phyloP scores from a whole-genome alignment of 345 rosid species.

The Eucalyptus decipiens region DNA sequence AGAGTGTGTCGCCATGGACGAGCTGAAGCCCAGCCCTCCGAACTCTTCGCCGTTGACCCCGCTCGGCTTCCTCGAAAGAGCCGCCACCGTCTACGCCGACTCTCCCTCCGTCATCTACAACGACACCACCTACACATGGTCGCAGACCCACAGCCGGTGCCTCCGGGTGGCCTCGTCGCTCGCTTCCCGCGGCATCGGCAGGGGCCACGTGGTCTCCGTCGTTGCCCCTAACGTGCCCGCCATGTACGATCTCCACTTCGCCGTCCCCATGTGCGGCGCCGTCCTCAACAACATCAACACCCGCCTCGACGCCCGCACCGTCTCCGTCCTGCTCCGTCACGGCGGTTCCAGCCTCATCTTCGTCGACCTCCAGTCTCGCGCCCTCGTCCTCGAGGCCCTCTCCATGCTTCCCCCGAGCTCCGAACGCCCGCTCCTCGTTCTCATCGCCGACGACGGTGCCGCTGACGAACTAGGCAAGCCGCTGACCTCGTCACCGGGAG shows the following conservation, averaged over 20 bases:
- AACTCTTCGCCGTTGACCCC: slow-evolving; percentile 19
- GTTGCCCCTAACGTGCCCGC: slow-evolving; percentile 59
- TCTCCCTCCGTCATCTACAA: slow-evolving; percentile 49
- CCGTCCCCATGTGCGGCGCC: slow-evolving; percentile 77
- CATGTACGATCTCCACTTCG: slow-evolving; percentile 90
- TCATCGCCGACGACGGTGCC: slow-evolving; percentile 24
- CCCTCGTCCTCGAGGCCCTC: slow-evolving; percentile 42
- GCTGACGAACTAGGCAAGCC: neutral
- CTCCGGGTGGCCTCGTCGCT: slow-evolving; percentile 70
- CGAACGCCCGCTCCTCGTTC: slow-evolving; percentile 32
- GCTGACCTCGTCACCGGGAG: neutral
- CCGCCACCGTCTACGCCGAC: slow-evolving; percentile 75
- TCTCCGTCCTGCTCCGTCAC: slow-evolving; percentile 61
- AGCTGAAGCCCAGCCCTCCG: slow-evolving; percentile 10
- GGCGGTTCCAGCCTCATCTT: slow-evolving; percentile 55
- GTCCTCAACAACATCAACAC: slow-evolving; percentile 70
- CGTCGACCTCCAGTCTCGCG: slow-evolving; percentile 37
- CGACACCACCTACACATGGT: slow-evolving; percentile 49
- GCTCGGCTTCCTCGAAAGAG: slow-evolving; percentile 29
- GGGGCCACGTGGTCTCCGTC: slow-evolving; percentile 59
- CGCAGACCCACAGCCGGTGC: slow-evolving; percentile 64
- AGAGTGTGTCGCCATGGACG: neutral
- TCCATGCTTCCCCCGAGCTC: slow-evolving; percentile 12
- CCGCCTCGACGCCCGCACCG: slow-evolving; percentile 69
- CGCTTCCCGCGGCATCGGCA: slow-evolving; percentile 26